These are phyloP conservation scores for Pholiota microspora DNA, from an alignment of 768 basidiomycete species.

Conservation along the genomic window DNA sequence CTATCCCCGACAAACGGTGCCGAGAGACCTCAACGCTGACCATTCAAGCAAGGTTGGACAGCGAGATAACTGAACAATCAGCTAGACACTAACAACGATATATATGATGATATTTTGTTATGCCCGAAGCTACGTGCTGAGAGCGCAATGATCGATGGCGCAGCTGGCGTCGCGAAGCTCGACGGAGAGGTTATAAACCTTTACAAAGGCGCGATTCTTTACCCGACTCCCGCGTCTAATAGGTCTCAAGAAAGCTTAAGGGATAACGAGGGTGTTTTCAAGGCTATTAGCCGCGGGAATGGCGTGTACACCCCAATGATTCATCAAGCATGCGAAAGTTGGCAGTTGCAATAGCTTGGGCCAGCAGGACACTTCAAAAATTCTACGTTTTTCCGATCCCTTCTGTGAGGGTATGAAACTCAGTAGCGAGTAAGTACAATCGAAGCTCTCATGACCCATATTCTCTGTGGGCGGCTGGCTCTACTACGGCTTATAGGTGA, in stretches of 20 bases:
- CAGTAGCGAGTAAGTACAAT: too few relatives aligned
- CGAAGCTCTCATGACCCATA: too few relatives aligned
- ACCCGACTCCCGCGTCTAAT: background rate
- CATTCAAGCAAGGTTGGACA: background rate
- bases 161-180: background rate
- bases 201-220: background rate
- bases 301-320: too few relatives aligned
- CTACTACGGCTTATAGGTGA: too few relatives aligned
- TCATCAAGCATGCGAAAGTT: too few relatives aligned
- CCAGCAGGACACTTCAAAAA: too few relatives aligned
- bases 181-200: background rate
- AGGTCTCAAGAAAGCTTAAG: background rate
- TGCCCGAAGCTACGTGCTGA: background rate
- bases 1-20: background rate
- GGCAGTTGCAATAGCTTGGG: too few relatives aligned
- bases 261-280: background rate
- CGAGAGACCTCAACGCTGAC: background rate
- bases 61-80: background rate
- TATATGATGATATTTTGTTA: background rate
- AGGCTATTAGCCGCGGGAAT: too few relatives aligned
- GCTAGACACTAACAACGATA: background rate
- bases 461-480: too few relatives aligned
- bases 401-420: too few relatives aligned
- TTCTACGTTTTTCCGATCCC: too few relatives aligned
- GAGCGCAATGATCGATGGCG: background rate